phyloP scores from a whole-genome alignment of 2,329 filamentous ascomycete species.

The Ophiostoma sp. region DNA sequence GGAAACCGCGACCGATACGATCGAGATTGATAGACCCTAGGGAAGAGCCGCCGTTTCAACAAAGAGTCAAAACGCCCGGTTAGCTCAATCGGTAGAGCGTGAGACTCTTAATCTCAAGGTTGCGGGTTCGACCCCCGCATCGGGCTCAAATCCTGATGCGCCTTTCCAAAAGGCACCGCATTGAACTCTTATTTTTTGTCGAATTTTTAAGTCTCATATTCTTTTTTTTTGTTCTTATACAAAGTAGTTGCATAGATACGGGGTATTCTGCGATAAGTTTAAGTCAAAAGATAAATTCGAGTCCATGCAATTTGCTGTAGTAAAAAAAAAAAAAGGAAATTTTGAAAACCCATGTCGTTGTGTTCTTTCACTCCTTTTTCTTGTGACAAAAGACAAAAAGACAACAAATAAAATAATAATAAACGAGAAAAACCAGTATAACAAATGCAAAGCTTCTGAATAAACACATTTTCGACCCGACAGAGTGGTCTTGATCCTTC shows the following conservation, averaged over 20 bases:
- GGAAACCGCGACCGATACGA: neutral
- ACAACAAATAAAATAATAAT: neutral
- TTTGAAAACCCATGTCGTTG: too few relatives aligned
- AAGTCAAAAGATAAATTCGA: too few relatives aligned
- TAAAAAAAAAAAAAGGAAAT: too few relatives aligned
- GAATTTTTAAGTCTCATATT: neutral
- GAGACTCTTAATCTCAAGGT: constrained; percentile 61
- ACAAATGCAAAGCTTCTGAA: too few relatives aligned
- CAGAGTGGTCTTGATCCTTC: neutral
- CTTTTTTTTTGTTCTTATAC: too few relatives aligned
- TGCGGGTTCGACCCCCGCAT: constrained; percentile 48
- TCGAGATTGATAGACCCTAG: neutral
- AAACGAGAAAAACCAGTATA: too few relatives aligned
- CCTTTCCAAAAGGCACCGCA: constrained; percentile 18
- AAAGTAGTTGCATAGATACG: too few relatives aligned
- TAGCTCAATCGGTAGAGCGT: constrained; percentile 74
- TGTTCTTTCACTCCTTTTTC: too few relatives aligned
- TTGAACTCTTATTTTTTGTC: constrained; percentile 17
- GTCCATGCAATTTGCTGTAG: too few relatives aligned
- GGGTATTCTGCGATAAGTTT: too few relatives aligned
- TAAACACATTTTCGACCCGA: neutral
- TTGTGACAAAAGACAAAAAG: too few relatives aligned
- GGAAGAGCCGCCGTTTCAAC: neutral
- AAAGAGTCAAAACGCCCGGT: constrained; percentile 44
- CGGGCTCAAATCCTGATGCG: constrained; percentile 46